Conservation (phyloP, 2,329 filamentous ascomycete genomes). For the Phialophora tarda region DNA sequence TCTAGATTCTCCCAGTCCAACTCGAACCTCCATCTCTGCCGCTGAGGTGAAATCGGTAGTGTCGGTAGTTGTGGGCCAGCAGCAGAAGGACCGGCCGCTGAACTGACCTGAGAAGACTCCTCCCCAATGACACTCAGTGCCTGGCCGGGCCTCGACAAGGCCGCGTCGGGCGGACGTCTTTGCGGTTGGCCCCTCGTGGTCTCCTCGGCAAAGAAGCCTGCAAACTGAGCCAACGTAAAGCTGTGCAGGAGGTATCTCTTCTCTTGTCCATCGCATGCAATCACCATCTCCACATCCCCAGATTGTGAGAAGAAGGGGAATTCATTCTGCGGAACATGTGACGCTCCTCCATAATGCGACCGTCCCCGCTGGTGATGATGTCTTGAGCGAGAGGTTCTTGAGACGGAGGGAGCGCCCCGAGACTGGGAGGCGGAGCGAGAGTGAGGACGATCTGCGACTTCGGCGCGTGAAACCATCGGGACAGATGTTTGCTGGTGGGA, state of each 20-base stretch:
- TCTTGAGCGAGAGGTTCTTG: slow-evolving; percentile 64
- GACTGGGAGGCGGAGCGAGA: slow-evolving; percentile 17
- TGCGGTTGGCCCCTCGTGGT: slow-evolving; percentile 63
- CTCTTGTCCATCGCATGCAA: slow-evolving; percentile 72
- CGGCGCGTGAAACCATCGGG: slow-evolving; percentile 52
- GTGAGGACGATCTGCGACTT: slow-evolving; percentile 55
- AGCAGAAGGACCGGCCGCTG: slow-evolving; percentile 6
- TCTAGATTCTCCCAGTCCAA: slow-evolving; percentile 74
- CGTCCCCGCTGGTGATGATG: slow-evolving; percentile 72
- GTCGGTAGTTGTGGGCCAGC: slow-evolving; percentile 26
- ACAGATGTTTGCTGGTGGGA: slow-evolving; percentile 18
- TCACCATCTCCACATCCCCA: slow-evolving; percentile 88
- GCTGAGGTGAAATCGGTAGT: slow-evolving; percentile 45
- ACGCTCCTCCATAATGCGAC: slow-evolving; percentile 78
- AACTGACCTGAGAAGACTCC: slow-evolving; percentile 50
- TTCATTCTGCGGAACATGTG: slow-evolving; percentile 79
- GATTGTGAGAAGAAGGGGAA: slow-evolving; percentile 90
- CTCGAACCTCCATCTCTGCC: slow-evolving; percentile 82
- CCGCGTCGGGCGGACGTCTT: slow-evolving; percentile 24
- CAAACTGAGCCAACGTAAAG: slow-evolving; percentile 85
- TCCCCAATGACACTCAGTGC: slow-evolving; percentile 62
- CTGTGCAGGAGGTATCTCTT: slow-evolving; percentile 86
- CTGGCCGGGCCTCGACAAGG: slow-evolving; percentile 40
- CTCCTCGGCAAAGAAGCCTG: slow-evolving; percentile 86
- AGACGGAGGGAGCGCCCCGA: slow-evolving; percentile 66